Evolutionary conservation across 1,284 basidiomycete genomes (phyloP), one percentile per base, ranked within the genome.

Genomic region (Cystobasidium pallidum): DNA sequence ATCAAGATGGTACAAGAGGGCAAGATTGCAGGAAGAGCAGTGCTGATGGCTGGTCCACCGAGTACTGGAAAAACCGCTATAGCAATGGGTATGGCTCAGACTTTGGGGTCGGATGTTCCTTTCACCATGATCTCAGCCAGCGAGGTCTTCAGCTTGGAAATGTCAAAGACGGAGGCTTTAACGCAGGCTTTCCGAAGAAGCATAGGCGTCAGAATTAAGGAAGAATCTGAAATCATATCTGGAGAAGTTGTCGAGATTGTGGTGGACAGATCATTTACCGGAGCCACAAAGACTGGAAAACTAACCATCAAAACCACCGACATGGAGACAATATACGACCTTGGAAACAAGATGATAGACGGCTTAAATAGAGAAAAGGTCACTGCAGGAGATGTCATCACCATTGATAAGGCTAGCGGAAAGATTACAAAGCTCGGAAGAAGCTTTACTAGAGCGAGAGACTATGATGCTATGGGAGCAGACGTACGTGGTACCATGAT

Each of bases 261-360:
- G 81, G 95, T 99, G 77, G 94, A 99, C 84, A 86, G 95, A 57
- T 95, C 92, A 82, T 84, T 99, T 64, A 98, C 95, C 55, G 96
- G 96, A 36, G 93, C 94, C 0, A 97, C 94, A 17, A 99, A 98
- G 84, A 98, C 95, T 0, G 95, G 96, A 7, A 95, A 97, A 80
- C 83, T 99, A 73, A 98, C 95, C 0, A 91, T 99, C 79, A 99
- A 99, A 83, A 97, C 94, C 11, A 98, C 94, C 3, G 95, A 99
- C 81, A 99, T 99, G 95, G 95, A 99, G 84, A 99, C 95, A 17
- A 92, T 99, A 51, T 99, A 99, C 81, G 96, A 99, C 82, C 86
- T 99, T 21, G 96, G 96, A 10, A 94, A 90, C 72, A 99, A 99
- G 85, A 99, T 99, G 96, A 98, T 99, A 74, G 95, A 99, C 79